Conservation (phyloP, 106 monocot genomes). For the Dendrobium officinale region DNA sequence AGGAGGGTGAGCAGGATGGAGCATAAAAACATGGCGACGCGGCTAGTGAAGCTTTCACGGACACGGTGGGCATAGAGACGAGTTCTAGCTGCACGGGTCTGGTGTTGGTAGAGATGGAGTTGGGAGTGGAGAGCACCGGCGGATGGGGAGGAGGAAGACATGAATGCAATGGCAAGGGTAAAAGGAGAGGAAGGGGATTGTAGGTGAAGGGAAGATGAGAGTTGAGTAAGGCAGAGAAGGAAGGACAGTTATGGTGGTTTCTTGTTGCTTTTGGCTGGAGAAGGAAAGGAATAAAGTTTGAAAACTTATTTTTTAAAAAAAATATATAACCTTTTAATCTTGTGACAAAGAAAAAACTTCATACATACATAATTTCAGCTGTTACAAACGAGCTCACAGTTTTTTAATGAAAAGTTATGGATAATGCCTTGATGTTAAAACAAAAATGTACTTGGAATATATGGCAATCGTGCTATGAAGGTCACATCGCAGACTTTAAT, state of each 20-base stretch:
- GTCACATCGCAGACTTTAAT: no score
- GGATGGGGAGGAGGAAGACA: constrained; percentile 6
- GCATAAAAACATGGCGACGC: constrained; percentile 43
- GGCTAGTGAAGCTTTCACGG: constrained; percentile 38
- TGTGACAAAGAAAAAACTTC: no score
- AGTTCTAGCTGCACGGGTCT: constrained; percentile 6
- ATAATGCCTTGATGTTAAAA: no score
- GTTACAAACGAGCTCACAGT: no score
- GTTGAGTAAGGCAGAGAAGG: background rate
- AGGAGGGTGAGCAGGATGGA: constrained; percentile 56
- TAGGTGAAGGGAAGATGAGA: background rate
- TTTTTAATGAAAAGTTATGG: no score
- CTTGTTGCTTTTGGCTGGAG: constrained; percentile 4
- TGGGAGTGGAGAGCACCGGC: background rate
- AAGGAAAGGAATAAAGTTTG: constrained; percentile 6
- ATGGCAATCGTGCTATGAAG: no score
- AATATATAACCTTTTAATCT: no score
- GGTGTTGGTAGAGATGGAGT: background rate
- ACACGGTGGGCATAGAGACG: constrained; percentile 20
- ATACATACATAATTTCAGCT: no score
- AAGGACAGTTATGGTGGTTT: background rate
- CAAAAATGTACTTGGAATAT: no score
- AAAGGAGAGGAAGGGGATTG: background rate
- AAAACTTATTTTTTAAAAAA: no score
- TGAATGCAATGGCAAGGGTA: background rate